These are phyloP conservation scores for Plasmodium berghei DNA, from an alignment of 169 alveolate genomes.

Conservation along the genomic window DNA sequence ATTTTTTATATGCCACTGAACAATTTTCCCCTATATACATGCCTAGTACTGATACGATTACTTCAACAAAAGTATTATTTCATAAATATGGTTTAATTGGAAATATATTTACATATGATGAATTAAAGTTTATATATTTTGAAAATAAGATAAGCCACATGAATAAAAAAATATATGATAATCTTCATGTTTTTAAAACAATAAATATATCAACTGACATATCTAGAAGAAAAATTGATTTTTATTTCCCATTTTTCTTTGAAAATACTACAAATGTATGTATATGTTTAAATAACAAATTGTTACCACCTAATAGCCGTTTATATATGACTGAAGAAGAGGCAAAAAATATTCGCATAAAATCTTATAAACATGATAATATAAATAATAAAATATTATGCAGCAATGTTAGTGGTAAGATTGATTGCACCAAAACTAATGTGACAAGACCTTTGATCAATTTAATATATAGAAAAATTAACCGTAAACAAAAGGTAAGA, in stretches of 20 bases:
- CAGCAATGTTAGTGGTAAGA: conserved; percentile 78
- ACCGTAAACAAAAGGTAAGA: conserved; percentile 52
- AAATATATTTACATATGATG: conserved; percentile 77
- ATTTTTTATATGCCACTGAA: conserved; percentile 63
- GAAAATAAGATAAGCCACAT: conserved; percentile 73
- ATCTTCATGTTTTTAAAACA: conserved; percentile 65
- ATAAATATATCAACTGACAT: conserved; percentile 81
- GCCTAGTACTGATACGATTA: conserved; percentile 59
- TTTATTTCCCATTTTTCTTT: conserved; percentile 81
- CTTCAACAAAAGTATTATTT: conserved; percentile 68
- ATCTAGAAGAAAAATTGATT: conserved; percentile 79
- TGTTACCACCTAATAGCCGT: conserved; percentile 82
- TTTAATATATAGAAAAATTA: conserved; percentile 64
- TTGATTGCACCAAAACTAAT: conserved; percentile 81
- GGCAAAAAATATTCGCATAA: conserved; percentile 74
- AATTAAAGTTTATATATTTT: conserved; percentile 63
- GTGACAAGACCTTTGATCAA: conserved; percentile 73
- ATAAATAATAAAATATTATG: conserved; percentile 77
- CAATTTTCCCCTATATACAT: conserved; percentile 52
- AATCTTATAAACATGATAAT: conserved; percentile 78
- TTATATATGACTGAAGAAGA: conserved; percentile 84
- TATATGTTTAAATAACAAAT: conserved; percentile 76
- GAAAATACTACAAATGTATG: conserved; percentile 82
- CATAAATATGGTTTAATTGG: conserved; percentile 78
- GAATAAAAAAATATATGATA: conserved; percentile 65